These are phyloP conservation scores for Coffea canephora DNA, from an alignment of 257 asterid species.

Conservation along the genomic window DNA sequence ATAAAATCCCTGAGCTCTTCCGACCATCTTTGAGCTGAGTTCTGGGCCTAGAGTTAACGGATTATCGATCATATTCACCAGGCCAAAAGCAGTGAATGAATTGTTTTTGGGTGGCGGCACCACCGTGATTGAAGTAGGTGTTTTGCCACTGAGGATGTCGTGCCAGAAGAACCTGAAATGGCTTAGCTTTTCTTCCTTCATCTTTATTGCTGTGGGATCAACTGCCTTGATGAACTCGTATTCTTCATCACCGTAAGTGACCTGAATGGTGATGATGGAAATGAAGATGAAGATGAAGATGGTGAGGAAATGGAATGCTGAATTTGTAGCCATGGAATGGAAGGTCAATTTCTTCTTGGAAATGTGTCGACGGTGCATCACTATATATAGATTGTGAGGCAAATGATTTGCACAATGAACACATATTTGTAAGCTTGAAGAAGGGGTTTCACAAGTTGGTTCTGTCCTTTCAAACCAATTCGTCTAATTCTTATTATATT, in stretches of 20 bases:
- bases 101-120: conserved; percentile 15
- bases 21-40: conserved; percentile 18
- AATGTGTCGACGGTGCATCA: no score
- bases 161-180: conserved; percentile 33
- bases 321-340: conserved; percentile 29
- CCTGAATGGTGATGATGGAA: conserved; percentile 9
- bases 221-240: conserved; percentile 11
- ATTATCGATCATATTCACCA: conserved; percentile 23
- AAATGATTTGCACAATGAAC: no score
- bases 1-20: conserved; percentile 26
- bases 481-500: no score
- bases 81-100: conserved; percentile 17
- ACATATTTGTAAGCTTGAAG: no score
- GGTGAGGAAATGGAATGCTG: conserved; percentile 18
- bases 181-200: conserved; percentile 26
- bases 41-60: conserved; percentile 16
- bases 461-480: no score
- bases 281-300: conserved; percentile 10
- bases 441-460: no score
- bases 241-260: conserved; percentile 9
- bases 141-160: conserved; percentile 18
- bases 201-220: conserved; percentile 1
- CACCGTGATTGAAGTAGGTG: conserved; percentile 25
- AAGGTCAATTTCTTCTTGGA: no score
- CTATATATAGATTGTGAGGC: no score